Conservation (phyloP, 371 early-diverging fungal species). For the Circinella minor region DNA sequence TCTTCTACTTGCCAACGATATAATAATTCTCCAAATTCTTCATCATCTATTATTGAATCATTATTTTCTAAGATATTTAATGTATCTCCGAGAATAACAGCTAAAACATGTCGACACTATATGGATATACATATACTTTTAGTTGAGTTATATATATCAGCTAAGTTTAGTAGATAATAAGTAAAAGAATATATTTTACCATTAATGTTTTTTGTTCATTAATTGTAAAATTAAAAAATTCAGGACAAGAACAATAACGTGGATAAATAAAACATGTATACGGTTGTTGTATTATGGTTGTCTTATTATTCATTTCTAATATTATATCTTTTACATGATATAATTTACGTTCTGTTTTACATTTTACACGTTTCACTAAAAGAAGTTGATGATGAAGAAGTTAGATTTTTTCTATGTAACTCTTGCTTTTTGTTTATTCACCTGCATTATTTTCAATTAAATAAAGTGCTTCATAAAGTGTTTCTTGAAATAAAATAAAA, state of each 20-base stretch:
- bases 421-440: background rate
- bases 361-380: slow-evolving; percentile 5
- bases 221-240: slow-evolving; percentile 18
- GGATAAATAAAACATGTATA: slow-evolving; percentile 26
- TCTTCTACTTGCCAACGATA: slow-evolving; percentile 22
- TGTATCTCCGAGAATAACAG: slow-evolving; percentile 21
- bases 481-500: slow-evolving; percentile 15
- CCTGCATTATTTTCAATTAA: slow-evolving; percentile 30
- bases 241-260: slow-evolving; percentile 27
- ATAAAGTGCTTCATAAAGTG: slow-evolving; percentile 28
- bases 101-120: slow-evolving; percentile 32
- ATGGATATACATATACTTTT: background rate
- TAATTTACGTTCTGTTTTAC: slow-evolving; percentile 24
- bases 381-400: background rate
- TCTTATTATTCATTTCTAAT: background rate
- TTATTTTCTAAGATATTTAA: slow-evolving; percentile 3
- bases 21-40: slow-evolving; percentile 26
- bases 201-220: slow-evolving; percentile 7
- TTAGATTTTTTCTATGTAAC: background rate
- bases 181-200: too few species aligned
- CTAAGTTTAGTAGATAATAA: too few species aligned
- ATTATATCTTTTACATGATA: slow-evolving; percentile 27
- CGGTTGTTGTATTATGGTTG: background rate
- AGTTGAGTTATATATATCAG: background rate
- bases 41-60: slow-evolving; percentile 11